Evolutionary conservation across 768 basidiomycete species (phyloP), one percentile per base, ranked within the genome.

Genomic region (Suillus luteus): DNA sequence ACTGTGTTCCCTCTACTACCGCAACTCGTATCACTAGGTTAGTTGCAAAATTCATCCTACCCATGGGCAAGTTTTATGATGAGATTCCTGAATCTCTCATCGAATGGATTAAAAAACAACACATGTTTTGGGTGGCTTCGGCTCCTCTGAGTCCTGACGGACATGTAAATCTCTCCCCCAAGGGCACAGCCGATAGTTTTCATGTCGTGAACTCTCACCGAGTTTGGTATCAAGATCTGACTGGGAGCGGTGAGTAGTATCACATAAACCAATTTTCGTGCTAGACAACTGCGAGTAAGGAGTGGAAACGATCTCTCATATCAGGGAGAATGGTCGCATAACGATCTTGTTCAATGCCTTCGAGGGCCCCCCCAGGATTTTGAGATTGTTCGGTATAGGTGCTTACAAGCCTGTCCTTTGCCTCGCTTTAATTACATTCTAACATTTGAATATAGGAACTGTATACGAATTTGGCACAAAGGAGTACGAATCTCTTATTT

Each of bases 161-260:
- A 0, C 85, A 86, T 58, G 74, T 92, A 62, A 91, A 91, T 62
- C 65, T 91, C 1, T 90, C 88, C 0, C 88, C 90, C 1, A 90
- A 92, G 70, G 86, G 87, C 31, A 79, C 85, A 17, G 77, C 81
- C 59, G 85, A 85, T 38, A 84, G 84, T 9, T 89, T 92, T 69
- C 87, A 86, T 66, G 71, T 90, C 59, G 78, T 83, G 31, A 78
- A 86, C 64, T 73, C 81, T 10, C 82, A 77, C 57, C 78, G 75
- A 61, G 87, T 88, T 9, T 91, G 88, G 88, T 92, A 91, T 69
- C 86, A 91, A 66, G 89, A 91, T 70, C 77, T 90, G 38, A 82
- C 84, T 2, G 90, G 90, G 6, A 86, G 86, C 63, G 89, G 89
- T 86, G 66, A 46, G 76, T 19, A 46, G 76, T 19, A 24, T 40